These are phyloP conservation scores for Hyphopichia homilentoma DNA, from an alignment of 805 yeast species.

Conservation along the genomic window DNA sequence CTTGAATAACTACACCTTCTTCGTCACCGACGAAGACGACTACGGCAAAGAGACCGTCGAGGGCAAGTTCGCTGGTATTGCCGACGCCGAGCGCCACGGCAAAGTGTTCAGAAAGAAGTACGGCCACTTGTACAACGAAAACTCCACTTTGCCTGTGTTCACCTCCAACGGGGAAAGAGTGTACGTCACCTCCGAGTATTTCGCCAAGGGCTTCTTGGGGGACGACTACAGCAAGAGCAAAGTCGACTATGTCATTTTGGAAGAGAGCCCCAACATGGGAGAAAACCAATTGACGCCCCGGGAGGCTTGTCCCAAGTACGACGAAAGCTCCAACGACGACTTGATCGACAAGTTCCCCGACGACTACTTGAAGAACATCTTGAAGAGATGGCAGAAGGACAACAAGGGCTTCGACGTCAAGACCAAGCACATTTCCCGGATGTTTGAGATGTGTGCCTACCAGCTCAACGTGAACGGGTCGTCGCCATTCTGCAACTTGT, in stretches of 20 bases:
- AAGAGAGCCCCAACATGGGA: conserved; percentile 47
- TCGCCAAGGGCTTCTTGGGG: conserved; percentile 59
- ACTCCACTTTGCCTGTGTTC: conserved; percentile 45
- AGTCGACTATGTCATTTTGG: conserved; percentile 36
- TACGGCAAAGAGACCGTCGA: conserved; percentile 50
- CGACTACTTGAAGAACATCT: conserved; percentile 49
- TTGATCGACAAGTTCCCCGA: conserved; percentile 24
- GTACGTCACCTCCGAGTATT: conserved; percentile 50
- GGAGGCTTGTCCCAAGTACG: conserved; percentile 37
- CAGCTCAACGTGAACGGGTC: conserved; percentile 68
- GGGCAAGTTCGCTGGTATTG: conserved; percentile 50
- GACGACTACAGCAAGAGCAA: conserved; percentile 31
- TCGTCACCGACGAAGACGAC: conserved; percentile 30
- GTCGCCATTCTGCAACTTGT: conserved; percentile 63
- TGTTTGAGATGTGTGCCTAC: conserved; percentile 68
- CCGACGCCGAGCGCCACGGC: conserved; percentile 49
- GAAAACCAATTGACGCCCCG: conserved; percentile 59
- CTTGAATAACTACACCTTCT: conserved; percentile 52
- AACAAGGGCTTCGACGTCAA: conserved; percentile 52
- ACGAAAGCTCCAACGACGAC: conserved; percentile 26
- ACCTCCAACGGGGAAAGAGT: conserved; percentile 54
- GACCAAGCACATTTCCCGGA: conserved; percentile 44
- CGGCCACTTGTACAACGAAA: conserved; percentile 38
- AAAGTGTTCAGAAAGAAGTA: conserved; percentile 45
- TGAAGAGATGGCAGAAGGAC: conserved; percentile 50